Evolutionary conservation across 352 stramenopile species (phyloP).

Genomic region (Phytophthora foliorum): DNA sequence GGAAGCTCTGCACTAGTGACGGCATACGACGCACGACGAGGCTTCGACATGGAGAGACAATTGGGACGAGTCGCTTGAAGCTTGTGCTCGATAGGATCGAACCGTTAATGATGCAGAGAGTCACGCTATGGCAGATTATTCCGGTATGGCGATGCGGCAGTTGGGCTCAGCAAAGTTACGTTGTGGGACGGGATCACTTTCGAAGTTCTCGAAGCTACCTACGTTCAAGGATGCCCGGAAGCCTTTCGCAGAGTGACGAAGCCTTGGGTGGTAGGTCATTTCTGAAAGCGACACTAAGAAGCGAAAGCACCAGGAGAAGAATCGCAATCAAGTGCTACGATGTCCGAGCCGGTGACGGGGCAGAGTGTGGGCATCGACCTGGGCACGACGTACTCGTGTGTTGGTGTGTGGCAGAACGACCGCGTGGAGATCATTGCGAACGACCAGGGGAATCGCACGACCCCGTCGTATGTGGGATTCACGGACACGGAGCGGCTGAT

Average conservation of each 20-base stretch:
- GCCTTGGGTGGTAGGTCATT: slow-evolving; percentile 16
- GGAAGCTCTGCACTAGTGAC: slow-evolving; percentile 40
- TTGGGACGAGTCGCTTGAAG: slow-evolving; percentile 30
- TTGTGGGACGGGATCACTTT: slow-evolving; percentile 26
- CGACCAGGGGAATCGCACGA: slow-evolving; percentile 96
- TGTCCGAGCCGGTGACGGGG: slow-evolving; percentile 64
- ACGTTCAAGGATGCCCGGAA: not conserved
- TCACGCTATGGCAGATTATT: slow-evolving; percentile 15
- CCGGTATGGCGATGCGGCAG: slow-evolving; percentile 20
- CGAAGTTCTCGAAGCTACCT: slow-evolving; percentile 7
- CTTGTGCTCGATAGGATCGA: slow-evolving; percentile 2
- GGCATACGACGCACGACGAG: slow-evolving; percentile 40
- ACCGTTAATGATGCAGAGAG: slow-evolving; percentile 20
- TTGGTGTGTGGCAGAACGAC: slow-evolving; percentile 98
- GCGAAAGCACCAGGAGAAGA: not conserved
- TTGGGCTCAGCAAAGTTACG: slow-evolving; percentile 1
- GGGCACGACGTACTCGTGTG: slow-evolving; percentile 97
- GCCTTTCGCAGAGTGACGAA: not conserved
- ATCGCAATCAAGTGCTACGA: slow-evolving; percentile 4
- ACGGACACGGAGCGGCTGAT: slow-evolving; percentile 96
- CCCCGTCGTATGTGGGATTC: slow-evolving; percentile 97
- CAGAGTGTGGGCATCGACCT: slow-evolving; percentile 97
- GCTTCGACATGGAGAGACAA: slow-evolving; percentile 24
- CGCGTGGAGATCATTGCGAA: slow-evolving; percentile 97
- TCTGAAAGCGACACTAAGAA: slow-evolving; percentile 68